A percentile compares a stretch with the other conserved stretches of the same genome.
phyloP scores from a whole-genome alignment of 768 basidiomycete species.

The Amanita pseudoporphyria region DNA sequence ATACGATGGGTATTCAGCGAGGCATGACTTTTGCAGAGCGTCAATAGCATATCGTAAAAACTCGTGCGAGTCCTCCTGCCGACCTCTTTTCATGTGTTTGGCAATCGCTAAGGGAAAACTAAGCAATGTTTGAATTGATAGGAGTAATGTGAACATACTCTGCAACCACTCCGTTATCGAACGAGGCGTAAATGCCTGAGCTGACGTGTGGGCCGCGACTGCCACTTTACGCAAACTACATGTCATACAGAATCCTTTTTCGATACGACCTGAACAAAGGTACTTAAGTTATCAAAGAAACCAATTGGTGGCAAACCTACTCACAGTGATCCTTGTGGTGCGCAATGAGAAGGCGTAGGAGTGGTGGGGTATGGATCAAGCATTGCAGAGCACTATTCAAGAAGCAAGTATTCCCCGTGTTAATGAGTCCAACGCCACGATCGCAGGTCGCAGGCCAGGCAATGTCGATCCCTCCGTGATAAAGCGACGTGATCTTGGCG shows the following conservation, averaged over 20 bases:
- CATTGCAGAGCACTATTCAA: constrained; percentile 93
- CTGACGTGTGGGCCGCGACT: constrained; percentile 37
- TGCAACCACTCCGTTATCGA: constrained; percentile 60
- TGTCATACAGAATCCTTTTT: constrained; percentile 67
- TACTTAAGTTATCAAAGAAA: constrained; percentile 3
- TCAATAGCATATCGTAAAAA: constrained; percentile 94
- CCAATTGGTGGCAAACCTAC: constrained; percentile 19
- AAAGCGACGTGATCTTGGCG: constrained; percentile 27
- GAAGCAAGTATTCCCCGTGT: constrained; percentile 93
- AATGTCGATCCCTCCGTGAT: constrained; percentile 45
- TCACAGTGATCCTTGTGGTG: constrained; percentile 52
- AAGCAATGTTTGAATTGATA: constrained; percentile 3
- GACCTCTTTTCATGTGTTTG: constrained; percentile 80
- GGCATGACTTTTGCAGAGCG: constrained; percentile 76
- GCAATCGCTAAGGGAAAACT: constrained; percentile 57
- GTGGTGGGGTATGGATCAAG: constrained; percentile 84
- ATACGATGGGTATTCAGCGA: constrained; percentile 63
- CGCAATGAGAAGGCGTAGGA: constrained; percentile 49
- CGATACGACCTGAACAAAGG: constrained; percentile 26
- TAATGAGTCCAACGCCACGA: constrained; percentile 60
- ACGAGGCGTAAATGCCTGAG: constrained; percentile 50
- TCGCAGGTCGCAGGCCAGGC: constrained; percentile 46
- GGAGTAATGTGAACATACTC: constrained; percentile 31
- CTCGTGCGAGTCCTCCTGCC: constrained; percentile 98
- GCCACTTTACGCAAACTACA: constrained; percentile 59